These are phyloP conservation scores for Theobroma grandiflorum DNA, from an alignment of 441 rosid genomes.

Conservation along the genomic window DNA sequence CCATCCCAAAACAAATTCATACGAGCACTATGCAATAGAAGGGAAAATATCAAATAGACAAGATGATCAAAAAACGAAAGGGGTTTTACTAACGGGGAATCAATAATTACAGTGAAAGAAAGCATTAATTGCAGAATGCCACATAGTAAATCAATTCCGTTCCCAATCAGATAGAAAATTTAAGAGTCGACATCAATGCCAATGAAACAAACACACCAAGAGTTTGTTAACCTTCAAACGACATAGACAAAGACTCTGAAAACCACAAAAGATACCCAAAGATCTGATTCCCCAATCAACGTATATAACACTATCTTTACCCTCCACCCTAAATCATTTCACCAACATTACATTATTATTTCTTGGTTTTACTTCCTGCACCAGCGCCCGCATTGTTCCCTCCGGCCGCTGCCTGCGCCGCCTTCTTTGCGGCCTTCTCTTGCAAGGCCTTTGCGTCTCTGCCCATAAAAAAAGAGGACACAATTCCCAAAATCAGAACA, in stretches of 20 bases:
- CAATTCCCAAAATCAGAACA: background rate
- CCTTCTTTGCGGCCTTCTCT: conserved; percentile 70
- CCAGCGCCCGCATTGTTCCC: conserved; percentile 48
- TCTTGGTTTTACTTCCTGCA: conserved; percentile 44
- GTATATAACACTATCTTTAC: background rate
- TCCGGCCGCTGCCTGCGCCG: conserved; percentile 50
- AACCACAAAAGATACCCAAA: background rate
- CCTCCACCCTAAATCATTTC: background rate
- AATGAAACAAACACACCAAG: background rate
- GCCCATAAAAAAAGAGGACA: background rate
- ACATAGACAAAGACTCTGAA: background rate
- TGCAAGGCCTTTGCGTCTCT: conserved; percentile 80
- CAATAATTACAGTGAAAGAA: background rate
- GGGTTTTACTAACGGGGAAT: background rate
- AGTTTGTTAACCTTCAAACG: conserved; percentile 9
- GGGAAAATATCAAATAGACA: background rate
- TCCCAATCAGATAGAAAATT: conserved; percentile 16
- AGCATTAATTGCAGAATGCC: background rate
- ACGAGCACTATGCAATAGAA: background rate
- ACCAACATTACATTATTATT: conserved; percentile 33
- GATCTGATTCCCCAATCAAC: conserved; percentile 1
- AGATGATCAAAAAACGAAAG: background rate
- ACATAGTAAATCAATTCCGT: conserved; percentile 2
- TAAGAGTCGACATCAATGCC: conserved; percentile 16
- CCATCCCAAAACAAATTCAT: background rate